Evolutionary conservation across 2,329 filamentous ascomycete genomes (phyloP), one percentile per base, ranked within the genome.

Genomic region (Ceratocystiopsis brevicomis): DNA sequence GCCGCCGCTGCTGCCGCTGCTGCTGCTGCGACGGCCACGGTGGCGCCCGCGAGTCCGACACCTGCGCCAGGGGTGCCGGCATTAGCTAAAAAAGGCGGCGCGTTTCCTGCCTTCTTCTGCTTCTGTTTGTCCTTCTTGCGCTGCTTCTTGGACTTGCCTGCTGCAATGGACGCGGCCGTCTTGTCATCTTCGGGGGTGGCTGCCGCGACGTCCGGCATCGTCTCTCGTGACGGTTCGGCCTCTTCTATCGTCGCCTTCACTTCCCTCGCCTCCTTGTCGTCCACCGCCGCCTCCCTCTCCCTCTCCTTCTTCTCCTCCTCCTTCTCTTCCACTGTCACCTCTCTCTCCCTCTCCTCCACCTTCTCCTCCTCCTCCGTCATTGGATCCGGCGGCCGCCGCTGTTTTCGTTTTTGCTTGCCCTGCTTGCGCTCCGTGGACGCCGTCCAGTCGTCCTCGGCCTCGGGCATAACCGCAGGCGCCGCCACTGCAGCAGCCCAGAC

Each of bases 1-100:
- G 25, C 25, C 25, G 25, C 25, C 2, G 25, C 25, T 30, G 25
- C 25, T 6, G 63, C 74, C 76, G 72, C 72, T 65, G 69, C 71
- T 71, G 73, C 73, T 70, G 40, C 17, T 10, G 30, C 18, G 13
- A 35, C 43, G n/a, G 40, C 35, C 18, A 38, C 37, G 18, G 38
- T 41, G 16, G 38, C 65, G 59, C 66, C 65, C 63, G 64, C 66
- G 60, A 70, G 57, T 69, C 75, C 74, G 73, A 64, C 74, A 78
- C 73, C 73, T 66, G 69, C 71, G 73, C 73, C 73, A 73, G 70
- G 65, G 68, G 68, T 78, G 69, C 64, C 73, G 73, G 75, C 71
- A 67, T 71, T 73, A 78, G 61, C 75, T 78, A 78, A 77, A 77
- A 78, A 78, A 78, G 73, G 73, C 62, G 41, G 33, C 42, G 32